Base-by-base conservation (phyloP, 495 filamentous ascomycete genomes). In the Poronia punctata region DNA sequence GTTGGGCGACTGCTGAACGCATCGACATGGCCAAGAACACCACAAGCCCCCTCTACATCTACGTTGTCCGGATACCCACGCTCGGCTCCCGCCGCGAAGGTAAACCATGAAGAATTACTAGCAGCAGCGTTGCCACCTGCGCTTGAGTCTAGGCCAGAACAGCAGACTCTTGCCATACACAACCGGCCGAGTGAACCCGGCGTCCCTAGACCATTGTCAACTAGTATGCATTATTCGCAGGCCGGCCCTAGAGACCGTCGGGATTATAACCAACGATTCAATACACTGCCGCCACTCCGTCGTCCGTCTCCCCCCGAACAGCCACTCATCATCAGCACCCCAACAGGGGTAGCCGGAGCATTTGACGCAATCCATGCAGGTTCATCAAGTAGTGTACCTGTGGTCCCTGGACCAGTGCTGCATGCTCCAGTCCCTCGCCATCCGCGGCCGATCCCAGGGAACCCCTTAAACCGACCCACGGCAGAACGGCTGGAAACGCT, bases 401-500 rank as follows among this genome's bases (percentile, higher is more conserved):
- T n/a, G n/a, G n/a, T 56, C 5, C 42, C 46, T 5, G 63, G 64
- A 21, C 52, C 59, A 3, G 60, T 65, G 7, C 59, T 69, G 35
- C 58, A 66, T 24, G 66, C 61, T 15, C 67, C 63, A 16, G 55
- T 63, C 14, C 61, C 64, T 36, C 61, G 57, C 9, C 69, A 65
- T 46, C 69, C 68, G 15, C 54, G 62, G 9, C 55, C 58, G 7
- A 50, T 56, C 19, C 57, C 59, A 4, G 61, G 59, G 23, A 53
- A 54, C 22, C 52, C 58, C 22, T 41, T 64, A 35, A 56, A 70
- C 14, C 66, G 70, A 7, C 72, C 75, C 14, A 55, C 64, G 1
- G 65, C 66, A 27, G 53, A 61, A 30, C 61, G 69, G 9, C 54
- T 76, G 5, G 70, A 76, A 28, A 71, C 65, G 1, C 71, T 76